Percentiles rank a stretch among this genome's conserved stretches.
phyloP scores from a whole-genome alignment of 768 basidiomycete species.

The Tricholoma bakamatsutake region DNA sequence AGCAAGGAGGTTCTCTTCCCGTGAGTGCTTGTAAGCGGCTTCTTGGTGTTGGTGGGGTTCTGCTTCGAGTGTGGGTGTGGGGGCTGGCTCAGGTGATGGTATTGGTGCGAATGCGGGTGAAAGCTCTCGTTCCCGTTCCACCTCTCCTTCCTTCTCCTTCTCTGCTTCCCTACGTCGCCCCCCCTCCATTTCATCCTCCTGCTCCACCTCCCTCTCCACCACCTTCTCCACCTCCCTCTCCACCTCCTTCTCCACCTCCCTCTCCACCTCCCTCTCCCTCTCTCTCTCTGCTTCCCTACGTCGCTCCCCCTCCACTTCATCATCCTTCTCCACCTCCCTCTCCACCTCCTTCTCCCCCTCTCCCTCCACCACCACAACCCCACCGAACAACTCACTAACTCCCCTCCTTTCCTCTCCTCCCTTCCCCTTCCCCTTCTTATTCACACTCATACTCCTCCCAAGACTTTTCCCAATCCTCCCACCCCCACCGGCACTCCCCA shows the following conservation, averaged over 20 bases:
- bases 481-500: background rate
- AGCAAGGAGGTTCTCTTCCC: no score
- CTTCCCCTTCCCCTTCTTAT: background rate
- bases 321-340: background rate
- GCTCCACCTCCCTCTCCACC: no score
- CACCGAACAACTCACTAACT: slow-evolving; percentile 7
- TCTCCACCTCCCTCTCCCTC: background rate
- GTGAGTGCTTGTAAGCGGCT: no score
- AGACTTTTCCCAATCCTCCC: background rate
- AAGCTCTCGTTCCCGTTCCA: slow-evolving; percentile 6
- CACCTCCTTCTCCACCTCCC: background rate
- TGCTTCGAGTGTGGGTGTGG: no score
- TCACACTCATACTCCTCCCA: background rate
- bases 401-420: background rate
- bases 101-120: no score
- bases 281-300: background rate
- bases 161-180: background rate
- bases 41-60: no score
- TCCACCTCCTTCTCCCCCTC: background rate
- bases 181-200: background rate
- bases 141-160: background rate
- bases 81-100: no score
- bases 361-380: background rate
- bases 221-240: background rate
- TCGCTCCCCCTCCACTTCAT: background rate